Evolutionary conservation across 768 basidiomycete species (phyloP).

Genomic region (Boletus edulis): DNA sequence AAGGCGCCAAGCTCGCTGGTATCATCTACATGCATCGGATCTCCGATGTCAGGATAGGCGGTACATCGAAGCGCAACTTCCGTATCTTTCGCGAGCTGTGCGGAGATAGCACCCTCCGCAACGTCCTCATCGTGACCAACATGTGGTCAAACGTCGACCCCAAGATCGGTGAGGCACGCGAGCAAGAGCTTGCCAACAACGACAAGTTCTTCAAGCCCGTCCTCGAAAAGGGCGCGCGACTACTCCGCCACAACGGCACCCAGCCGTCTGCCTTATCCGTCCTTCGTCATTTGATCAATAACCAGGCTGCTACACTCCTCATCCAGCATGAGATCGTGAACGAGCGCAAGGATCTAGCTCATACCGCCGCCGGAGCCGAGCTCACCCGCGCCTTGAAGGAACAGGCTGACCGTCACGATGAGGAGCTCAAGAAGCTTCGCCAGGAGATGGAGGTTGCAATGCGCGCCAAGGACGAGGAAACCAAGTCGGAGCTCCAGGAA

Average conservation of each 20-base stretch:
- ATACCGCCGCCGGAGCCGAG: conserved; percentile 55
- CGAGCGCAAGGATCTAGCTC: conserved; percentile 43
- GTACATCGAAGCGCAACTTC: conserved; percentile 50
- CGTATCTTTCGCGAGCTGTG: conserved; percentile 52
- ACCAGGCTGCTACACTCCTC: conserved; percentile 41
- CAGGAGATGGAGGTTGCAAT: conserved; percentile 47
- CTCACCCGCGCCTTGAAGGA: conserved; percentile 48
- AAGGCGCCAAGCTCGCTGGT: conserved; percentile 43
- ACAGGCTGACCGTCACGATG: conserved; percentile 43
- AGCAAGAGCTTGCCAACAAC: conserved; percentile 41
- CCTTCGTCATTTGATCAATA: conserved; percentile 41
- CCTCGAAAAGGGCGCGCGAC: conserved; percentile 45
- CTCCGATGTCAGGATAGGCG: conserved; percentile 48
- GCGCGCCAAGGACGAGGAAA: conserved; percentile 45
- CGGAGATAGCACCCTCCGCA: conserved; percentile 46
- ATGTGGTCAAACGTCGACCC: conserved; percentile 48
- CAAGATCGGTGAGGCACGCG: conserved; percentile 41
- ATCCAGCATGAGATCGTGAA: conserved; percentile 59
- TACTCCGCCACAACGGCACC: conserved; percentile 43
- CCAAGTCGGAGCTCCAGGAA: conserved; percentile 41
- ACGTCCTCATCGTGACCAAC: conserved; percentile 52
- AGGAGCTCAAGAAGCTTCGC: conserved; percentile 47
- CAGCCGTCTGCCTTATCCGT: conserved; percentile 41
- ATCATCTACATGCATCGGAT: conserved; percentile 59
- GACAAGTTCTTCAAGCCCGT: conserved; percentile 52